Base-by-base conservation (phyloP, 179 eudicot genomes). In the Dionaea muscipula region DNA sequence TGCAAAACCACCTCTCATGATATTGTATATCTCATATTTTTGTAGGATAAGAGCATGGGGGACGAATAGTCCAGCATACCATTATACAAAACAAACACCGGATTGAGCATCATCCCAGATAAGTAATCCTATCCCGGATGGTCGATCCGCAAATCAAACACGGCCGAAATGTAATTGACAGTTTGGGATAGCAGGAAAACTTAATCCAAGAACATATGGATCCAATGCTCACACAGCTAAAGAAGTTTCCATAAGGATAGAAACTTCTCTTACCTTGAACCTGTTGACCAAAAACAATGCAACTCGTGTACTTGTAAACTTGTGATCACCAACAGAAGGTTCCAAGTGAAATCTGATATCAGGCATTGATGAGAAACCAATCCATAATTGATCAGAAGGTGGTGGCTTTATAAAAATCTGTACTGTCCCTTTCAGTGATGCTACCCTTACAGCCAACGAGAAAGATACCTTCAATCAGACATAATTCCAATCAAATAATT, bases 361-460 rank as follows among this genome's bases (percentile, higher is more conserved):
- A 61, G 99, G 99, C 93, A 82, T 82, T 16, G 85, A 74, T 48
- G 89, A 72, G 70, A 91, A 93, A 39, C 86, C 91, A 56, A 81
- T 78, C 99, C 99, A 93, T 26, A 93, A 51, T 51, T 82, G 96
- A 77, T 93, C 99, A 22, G 96, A 80, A 55, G 99, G 99, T 26
- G 99, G 99, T n/a, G 99, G 86, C 74, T 88, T 88, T 59, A 93
- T 77, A 56, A 69, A 78, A 61, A 93, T 62, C 66, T 75, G 84
- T 50, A 93, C 41, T 14, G 96, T 79, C 66, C 98, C 99, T 68
- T 59, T 73, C 57, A 93, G 75, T 51, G 89, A 69, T 53, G 80
- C 58, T 38, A 93, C 81, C 80, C 76, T 79, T 74, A 85, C 73
- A 57, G 79, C 79, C 80, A 93, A 59, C 18, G 84, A 62, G 51